Evolutionary conservation across 2,329 filamentous ascomycete genomes (phyloP), one percentile per base, ranked within the genome.

Genomic region (Zymoseptoria brevis): DNA sequence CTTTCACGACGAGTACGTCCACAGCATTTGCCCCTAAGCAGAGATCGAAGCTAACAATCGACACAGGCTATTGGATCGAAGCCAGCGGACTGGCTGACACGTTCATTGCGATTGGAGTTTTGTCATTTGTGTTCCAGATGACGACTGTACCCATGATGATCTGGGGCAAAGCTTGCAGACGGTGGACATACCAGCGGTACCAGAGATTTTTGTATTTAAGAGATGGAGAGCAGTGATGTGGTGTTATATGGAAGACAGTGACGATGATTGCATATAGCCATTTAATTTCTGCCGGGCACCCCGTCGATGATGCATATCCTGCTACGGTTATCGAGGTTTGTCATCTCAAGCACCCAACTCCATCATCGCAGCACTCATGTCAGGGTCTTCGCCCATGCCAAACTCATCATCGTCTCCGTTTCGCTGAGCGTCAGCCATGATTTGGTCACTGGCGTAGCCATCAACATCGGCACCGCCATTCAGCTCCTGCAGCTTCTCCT

Each of bases 101-200:
- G 3, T 83, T 82, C 58, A 79, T 82, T 57, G 80, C 76, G 4
- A 77, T 83, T 19, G 80, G 77, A 0, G 75, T 79, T 2, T 64
- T 83, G 48, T 77, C 79, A 60, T 80, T 83, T 57, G 73, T 77
- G 19, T 78, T 81, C 52, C 74, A 83, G 53, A 75, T 78, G 69
- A 71, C 76, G 5, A 82, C 80, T 1, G 64, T 80, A 45, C 80
- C 80, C 1, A 83, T 83, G 81, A 80, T 81, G 53, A 68, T 77
- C 13, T 83, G 74, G 72, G 81, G 81, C 1, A 83, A 83, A 71
- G 67, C 65, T 2, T 77, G 74, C 53, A 73, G 81, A 13, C 71
- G 75, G 19, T 77, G 76, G 77, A 83, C 81, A 3, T 70, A 75
- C 2, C 13, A 56, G 13, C 54, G 54, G 19, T 69, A 69, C 57